Base-by-base conservation (phyloP, 2,329 filamentous ascomycete genomes). In the Basipetospora chlamydospora region DNA sequence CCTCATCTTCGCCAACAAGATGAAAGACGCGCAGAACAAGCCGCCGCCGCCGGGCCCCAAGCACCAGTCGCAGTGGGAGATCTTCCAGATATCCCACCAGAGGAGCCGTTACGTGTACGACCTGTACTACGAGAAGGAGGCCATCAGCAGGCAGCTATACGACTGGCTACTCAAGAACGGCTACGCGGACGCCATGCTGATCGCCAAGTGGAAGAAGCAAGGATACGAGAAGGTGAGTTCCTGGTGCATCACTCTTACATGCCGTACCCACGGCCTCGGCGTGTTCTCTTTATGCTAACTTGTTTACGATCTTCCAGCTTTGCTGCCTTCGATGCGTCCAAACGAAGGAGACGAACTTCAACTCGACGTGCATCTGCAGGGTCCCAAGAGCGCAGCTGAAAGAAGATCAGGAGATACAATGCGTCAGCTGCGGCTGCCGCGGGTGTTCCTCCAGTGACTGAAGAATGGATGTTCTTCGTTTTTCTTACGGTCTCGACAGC, bases 301-400 rank as follows among this genome's bases (percentile, higher is more conserved):
- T 15, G 6, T 9, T 11, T 23, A 23, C 22, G 22, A 5, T 22
- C 31, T 17, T 15, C 23, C 50, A 90, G 82, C 63, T 98, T 29
- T 98, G 90, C 60, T 98, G 90, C 57, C 66, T 95, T 38, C 76
- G 87, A 43, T 98, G 90, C 58, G 88, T 98, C 39, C 90, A 98
- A 60, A 95, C 90, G n/a, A 96, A 96, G 59, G 90, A 98, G 66
- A 98, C 90, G 21, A 98, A 98, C 59, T 98, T 96, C 65, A 90
- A 88, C 58, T 82, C 84, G 44, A 98, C 88, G 1, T 98, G 90
- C 56, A 90, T 98, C 51, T 98, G 90, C 57, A 82, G 90, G 35
- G 88, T 98, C 35, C 90, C 90, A 2, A 80, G 81, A 53, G 79
- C 84, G 22, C 75, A 92, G 56, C 61, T 98, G 52, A 94, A 94